Evolutionary conservation across 306 rosid genomes (phyloP).

Genomic region (Glycine soja): DNA sequence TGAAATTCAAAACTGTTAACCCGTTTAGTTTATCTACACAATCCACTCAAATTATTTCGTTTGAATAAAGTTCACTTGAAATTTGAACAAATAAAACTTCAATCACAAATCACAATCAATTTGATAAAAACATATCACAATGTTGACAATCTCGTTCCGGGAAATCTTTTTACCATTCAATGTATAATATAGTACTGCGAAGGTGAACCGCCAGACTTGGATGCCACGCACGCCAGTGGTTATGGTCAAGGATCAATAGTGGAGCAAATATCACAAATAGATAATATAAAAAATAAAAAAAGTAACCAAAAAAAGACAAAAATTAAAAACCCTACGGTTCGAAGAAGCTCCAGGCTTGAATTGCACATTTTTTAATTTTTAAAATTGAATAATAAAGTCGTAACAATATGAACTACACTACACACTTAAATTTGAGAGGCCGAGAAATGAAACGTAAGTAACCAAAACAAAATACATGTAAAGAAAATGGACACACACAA

Average conservation of each 20-base stretch:
- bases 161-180: background rate
- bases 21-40: background rate
- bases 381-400: background rate
- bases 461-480: background rate
- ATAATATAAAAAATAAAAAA: background rate
- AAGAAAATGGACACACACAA: background rate
- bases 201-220: background rate
- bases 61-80: background rate
- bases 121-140: background rate
- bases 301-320: background rate
- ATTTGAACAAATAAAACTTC: background rate
- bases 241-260: slow-evolving; percentile 21
- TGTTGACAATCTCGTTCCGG: background rate
- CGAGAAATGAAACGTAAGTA: background rate
- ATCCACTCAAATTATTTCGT: background rate
- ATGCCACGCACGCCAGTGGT: background rate
- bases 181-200: background rate
- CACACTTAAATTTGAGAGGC: background rate
- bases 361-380: background rate
- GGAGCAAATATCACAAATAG: background rate
- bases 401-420: background rate
- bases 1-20: too few species aligned
- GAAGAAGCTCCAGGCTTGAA: background rate
- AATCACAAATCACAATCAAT: background rate
- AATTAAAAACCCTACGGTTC: background rate